Evolutionary conservation across 306 rosid species (phyloP), one percentile per base, ranked within the genome.

Genomic region (Quercus ilex): DNA sequence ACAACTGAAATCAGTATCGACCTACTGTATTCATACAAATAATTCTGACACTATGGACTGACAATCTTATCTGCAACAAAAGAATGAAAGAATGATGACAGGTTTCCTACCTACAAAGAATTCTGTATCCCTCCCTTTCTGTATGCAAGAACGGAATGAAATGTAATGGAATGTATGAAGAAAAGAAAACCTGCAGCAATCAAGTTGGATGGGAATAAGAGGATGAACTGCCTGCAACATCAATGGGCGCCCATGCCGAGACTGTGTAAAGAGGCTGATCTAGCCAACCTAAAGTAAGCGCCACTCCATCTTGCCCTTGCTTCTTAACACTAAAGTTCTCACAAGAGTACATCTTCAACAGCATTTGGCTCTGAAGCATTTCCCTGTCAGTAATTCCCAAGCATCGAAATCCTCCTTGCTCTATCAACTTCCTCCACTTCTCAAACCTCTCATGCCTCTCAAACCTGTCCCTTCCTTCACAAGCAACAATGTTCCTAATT

Each of bases 381-480:
- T 91, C 97, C 77, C 97, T 91, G 5, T 90, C 96, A 0, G 80
- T 74, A 5, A 90, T 86, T 67, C 93, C 89, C 52, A 72, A 6
- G 82, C 87, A 71, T 33, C 89, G 75, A 65, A 88, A 88, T 51
- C 97, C 98, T 71, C 95, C 93, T 57, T 91, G 92, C 75, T 96
- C 98, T 86, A 89, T 86, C 84, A 86, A 77, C 89, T 73, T 88
- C 87, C 92, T 89, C 99, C 99, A 96, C 38, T 86, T 91, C 75
- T 76, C 86, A 6, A 96, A 96, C 5, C 88, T 74, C 83, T 83
- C 91, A 20, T 96, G 99, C 87, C 99, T 90, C 89, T 96, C 99
- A 20, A 85, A 38, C 77, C 99, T 77, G 49, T 93, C 96, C 31
- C 87, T 87, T 74, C 98, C 97, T 77, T 96, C 99, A 12, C 99